Evolutionary conservation across 2,329 filamentous ascomycete genomes (phyloP), one percentile per base, ranked within the genome.

Genomic region (Fusarium chaquense): DNA sequence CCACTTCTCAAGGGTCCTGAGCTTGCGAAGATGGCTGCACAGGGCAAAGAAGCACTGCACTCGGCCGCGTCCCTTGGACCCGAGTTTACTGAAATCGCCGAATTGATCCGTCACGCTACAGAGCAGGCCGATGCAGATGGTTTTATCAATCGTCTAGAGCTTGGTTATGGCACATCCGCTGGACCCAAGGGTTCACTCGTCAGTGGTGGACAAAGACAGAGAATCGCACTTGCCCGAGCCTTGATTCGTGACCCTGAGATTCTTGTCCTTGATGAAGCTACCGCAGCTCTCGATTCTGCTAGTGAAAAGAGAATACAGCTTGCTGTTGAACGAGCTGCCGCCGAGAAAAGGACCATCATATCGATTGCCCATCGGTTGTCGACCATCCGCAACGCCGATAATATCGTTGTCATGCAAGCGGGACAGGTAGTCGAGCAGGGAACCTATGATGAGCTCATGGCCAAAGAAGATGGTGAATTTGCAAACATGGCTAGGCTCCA

Each of bases 351-450:
- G 26, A 92, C 90, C 2, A 89, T 90, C 0, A 87, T 92, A 51
- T 84, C 89, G 16, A 90, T 92, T 65, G 89, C 90, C 0, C 88
- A 90, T 74, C 81, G 87, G 11, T 79, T 90, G 2, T 87, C 86
- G 0, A 90, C 87, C 0, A 87, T 89, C 68, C 85, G 84, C 68
- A 83, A 87, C 58, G 90, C 90, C 0, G 87, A 92, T 70, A 86
- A 87, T 62, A 92, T 92, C 61, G 81, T 91, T 26, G 89, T 92
- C n/a, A 83, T 92, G 74, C 81, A 86, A 15, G 81, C 85, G 57
- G 90, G 90, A 0, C 76, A 82, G 44, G 83, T 90, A 6, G 79
- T 89, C 18, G 90, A 92, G 75, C 82, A 89, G 73, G 90, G 90
- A 1, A 87, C 83, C 0, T 90, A 92, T 55, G 79, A 86, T 4